Percentiles rank a stretch among this genome's conserved stretches.
phyloP scores from a whole-genome alignment of 345 rosid species.

The Trapa bicornis region DNA sequence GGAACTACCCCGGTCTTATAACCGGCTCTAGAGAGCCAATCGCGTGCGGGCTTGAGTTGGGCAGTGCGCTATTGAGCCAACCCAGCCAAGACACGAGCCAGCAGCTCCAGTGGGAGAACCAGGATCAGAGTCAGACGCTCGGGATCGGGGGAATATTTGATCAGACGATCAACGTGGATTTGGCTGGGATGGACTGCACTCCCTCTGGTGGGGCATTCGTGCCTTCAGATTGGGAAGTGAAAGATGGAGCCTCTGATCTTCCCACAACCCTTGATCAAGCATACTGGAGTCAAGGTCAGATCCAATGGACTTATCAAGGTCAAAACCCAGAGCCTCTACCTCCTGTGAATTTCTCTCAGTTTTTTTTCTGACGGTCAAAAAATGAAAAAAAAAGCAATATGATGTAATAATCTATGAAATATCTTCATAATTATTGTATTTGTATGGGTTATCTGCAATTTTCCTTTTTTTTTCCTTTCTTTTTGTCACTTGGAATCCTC shows the following conservation, averaged over 20 bases:
- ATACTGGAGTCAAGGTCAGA: slow-evolving; percentile 5
- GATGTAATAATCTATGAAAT: no score
- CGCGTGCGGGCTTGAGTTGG: background rate
- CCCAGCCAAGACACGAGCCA: background rate
- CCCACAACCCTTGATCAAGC: slow-evolving; percentile 1
- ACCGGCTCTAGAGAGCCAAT: background rate
- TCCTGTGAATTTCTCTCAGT: slow-evolving; percentile 2
- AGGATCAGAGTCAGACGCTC: background rate
- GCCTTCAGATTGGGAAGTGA: slow-evolving; percentile 5
- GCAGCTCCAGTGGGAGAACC: slow-evolving; percentile 3
- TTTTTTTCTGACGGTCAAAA: background rate
- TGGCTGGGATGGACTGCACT: background rate
- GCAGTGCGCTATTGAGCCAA: background rate
- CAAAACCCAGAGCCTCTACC: background rate
- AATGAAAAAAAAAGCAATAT: background rate
- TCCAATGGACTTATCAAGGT: slow-evolving; percentile 6
- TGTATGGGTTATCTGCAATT: no score
- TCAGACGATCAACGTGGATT: slow-evolving; percentile 5
- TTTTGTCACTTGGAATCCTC: no score
- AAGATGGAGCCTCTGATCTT: background rate
- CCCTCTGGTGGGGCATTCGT: background rate
- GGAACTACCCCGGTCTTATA: background rate
- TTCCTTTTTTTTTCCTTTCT: no score
- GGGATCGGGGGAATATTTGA: background rate
- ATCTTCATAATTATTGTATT: no score